Conservation (phyloP, 345 rosid species). For the Populus alba region DNA sequence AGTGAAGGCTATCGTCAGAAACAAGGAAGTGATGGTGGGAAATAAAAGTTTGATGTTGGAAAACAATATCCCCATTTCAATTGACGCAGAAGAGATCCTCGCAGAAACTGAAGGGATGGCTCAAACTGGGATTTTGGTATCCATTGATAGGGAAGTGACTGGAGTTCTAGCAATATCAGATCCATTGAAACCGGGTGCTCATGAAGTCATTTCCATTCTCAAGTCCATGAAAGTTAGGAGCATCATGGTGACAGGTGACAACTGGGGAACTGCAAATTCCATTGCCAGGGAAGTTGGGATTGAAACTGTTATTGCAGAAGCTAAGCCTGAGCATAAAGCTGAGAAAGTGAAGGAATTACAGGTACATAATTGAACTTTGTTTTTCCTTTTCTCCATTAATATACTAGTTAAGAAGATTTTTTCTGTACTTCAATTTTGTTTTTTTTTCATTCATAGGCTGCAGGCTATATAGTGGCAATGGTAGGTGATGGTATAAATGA, state of each 20-base stretch:
- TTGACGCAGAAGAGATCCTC: constrained; percentile 65
- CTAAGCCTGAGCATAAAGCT: constrained; percentile 87
- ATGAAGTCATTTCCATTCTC: constrained; percentile 68
- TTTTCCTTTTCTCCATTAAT: background rate
- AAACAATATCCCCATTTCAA: constrained; percentile 41
- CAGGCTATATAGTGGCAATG: constrained; percentile 78
- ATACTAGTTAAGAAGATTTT: background rate
- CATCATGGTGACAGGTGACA: constrained; percentile 95
- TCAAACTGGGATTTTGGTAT: constrained; percentile 74
- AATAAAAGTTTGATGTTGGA: constrained; percentile 70
- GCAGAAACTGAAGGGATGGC: constrained; percentile 75
- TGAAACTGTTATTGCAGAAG: constrained; percentile 72
- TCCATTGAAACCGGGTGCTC: constrained; percentile 71
- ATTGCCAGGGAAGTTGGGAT: constrained; percentile 83
- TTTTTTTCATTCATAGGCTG: constrained; percentile 38
- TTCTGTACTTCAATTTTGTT: background rate
- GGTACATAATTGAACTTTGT: constrained; percentile 33
- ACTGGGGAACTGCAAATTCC: constrained; percentile 93
- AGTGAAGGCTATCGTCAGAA: constrained; percentile 63
- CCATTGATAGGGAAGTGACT: constrained; percentile 52
- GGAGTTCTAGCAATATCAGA: constrained; percentile 83
- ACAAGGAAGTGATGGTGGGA: constrained; percentile 68
- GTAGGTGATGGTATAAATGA: constrained; percentile 96
- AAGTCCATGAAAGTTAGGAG: constrained; percentile 73
- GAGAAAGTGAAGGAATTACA: constrained; percentile 83